Evolutionary conservation across 1,284 basidiomycete genomes (phyloP).

Genomic region (Puccinia triticina): DNA sequence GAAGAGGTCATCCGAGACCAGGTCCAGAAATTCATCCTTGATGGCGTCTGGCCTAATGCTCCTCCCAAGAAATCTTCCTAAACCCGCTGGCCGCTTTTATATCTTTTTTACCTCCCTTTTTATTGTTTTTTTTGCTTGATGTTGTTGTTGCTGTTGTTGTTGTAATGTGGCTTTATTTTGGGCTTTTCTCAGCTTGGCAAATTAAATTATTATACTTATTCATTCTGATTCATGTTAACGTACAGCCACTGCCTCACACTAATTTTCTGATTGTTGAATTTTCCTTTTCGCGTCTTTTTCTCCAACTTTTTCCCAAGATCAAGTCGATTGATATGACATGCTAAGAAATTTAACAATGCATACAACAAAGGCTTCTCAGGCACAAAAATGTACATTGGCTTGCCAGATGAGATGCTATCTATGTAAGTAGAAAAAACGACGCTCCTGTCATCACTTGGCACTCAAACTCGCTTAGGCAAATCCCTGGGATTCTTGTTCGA

Average conservation of each 20-base stretch:
- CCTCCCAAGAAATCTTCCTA: conserved; percentile 50
- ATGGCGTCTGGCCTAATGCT: conserved; percentile 55
- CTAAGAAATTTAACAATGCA: background rate
- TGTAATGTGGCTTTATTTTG: conserved; percentile 5
- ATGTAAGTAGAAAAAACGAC: too few relatives aligned
- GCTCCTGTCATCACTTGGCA: too few relatives aligned
- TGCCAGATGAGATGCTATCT: too few relatives aligned
- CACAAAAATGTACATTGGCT: too few relatives aligned
- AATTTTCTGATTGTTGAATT: background rate
- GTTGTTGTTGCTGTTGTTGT: background rate
- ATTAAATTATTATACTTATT: conserved; percentile 5
- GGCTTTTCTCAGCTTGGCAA: background rate
- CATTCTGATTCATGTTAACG: background rate
- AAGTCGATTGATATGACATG: background rate
- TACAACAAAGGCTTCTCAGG: background rate
- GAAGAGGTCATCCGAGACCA: conserved; percentile 52
- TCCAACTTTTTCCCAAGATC: background rate
- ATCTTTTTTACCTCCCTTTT: background rate
- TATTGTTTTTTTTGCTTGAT: background rate
- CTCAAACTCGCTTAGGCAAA: too few relatives aligned
- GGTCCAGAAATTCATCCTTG: conserved; percentile 52
- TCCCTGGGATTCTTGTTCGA: too few relatives aligned
- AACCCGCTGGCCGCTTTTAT: background rate
- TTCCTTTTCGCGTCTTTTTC: background rate
- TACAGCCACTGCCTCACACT: background rate